phyloP scores from a whole-genome alignment of 2,329 filamentous ascomycete species.

The Paracamarosporium sp. region DNA sequence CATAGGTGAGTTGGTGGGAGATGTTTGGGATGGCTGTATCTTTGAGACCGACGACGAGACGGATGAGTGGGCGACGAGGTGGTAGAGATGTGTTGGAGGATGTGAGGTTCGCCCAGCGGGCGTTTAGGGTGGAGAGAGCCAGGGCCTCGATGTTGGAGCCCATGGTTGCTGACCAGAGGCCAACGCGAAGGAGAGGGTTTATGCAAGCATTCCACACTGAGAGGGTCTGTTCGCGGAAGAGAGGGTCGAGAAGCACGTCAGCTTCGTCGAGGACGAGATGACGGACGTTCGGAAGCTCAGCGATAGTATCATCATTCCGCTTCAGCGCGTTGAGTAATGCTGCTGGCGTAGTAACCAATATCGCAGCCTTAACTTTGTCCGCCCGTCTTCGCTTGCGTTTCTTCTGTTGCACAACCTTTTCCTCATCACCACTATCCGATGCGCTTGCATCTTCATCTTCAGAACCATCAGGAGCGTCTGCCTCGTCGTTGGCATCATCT shows the following conservation, averaged over 20 bases:
- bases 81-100: constrained; percentile 45
- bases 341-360: constrained; percentile 81
- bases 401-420: constrained; percentile 38
- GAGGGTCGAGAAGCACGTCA: constrained; percentile 87
- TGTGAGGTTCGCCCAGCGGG: constrained; percentile 39
- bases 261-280: constrained; percentile 90
- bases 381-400: constrained; percentile 46
- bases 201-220: constrained; percentile 82
- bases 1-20: constrained; percentile 85
- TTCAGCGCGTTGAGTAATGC: constrained; percentile 76
- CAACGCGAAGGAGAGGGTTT: constrained; percentile 72
- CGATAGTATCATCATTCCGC: constrained; percentile 53
- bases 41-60: constrained; percentile 93
- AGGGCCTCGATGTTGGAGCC: constrained; percentile 88
- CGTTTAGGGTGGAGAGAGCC: constrained; percentile 65
- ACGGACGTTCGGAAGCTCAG: constrained; percentile 69
- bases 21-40: constrained; percentile 95
- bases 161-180: constrained; percentile 97
- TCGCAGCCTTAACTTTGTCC: constrained; percentile 73
- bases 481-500: constrained; percentile 51
- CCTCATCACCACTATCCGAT: constrained; percentile 10
- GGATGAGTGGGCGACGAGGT: constrained; percentile 64
- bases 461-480: constrained; percentile 25
- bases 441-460: constrained; percentile 35
- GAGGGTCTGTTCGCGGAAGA: constrained; percentile 89